Conservation (phyloP, 2,329 filamentous ascomycete species). For the Colletotrichum tabaci region DNA sequence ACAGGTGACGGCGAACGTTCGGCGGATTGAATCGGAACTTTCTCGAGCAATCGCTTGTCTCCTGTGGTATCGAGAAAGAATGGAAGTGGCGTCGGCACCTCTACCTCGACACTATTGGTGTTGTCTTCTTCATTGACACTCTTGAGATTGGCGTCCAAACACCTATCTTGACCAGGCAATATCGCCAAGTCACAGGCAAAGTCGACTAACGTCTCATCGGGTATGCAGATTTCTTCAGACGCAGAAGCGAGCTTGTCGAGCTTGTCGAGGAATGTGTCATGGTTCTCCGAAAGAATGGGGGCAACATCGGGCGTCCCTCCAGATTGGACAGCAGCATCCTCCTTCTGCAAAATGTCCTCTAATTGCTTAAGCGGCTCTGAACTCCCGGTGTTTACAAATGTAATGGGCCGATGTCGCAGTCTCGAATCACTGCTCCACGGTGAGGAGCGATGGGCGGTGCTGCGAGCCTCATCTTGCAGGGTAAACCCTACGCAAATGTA, state of each 20-base stretch:
- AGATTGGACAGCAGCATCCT: conserved; percentile 4
- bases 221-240: neutral
- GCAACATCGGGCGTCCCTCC: neutral
- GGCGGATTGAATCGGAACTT: neutral
- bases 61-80: conserved; percentile 59
- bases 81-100: conserved; percentile 2
- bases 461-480: conserved; percentile 46
- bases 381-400: conserved; percentile 68
- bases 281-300: neutral
- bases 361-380: conserved; percentile 64
- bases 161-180: neutral
- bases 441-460: conserved; percentile 53
- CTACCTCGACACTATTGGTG: neutral
- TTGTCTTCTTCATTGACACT: neutral
- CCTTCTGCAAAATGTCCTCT: conserved; percentile 46
- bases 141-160: neutral
- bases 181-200: neutral
- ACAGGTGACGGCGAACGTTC: conserved; percentile 41
- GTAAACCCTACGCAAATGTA: conserved; percentile 35
- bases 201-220: neutral
- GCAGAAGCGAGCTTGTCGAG: neutral
- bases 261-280: neutral
- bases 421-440: conserved; percentile 56
- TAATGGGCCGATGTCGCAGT: conserved; percentile 65
- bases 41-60: conserved; percentile 45